A percentile compares a stretch with the other conserved stretches of the same genome.
Conservation (phyloP, 306 rosid species). For the Ammopiptanthus mongolicus region DNA sequence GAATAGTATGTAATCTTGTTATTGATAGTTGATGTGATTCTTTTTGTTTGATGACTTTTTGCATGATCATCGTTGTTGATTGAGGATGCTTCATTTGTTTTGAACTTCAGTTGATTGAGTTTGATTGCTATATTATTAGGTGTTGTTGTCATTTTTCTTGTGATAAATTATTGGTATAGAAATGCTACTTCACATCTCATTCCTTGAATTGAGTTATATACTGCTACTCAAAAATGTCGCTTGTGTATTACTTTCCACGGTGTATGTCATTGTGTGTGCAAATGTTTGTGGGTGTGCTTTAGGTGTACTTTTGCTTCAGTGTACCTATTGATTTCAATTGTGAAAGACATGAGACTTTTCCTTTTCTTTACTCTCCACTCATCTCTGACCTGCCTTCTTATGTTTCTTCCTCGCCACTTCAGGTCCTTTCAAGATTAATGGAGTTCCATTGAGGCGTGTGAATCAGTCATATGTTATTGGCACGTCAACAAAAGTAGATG, state of each 20-base stretch:
- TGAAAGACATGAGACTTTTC: not conserved
- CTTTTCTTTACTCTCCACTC: too few relatives aligned
- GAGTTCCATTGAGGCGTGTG: constrained; percentile 66
- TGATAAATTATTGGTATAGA: not conserved
- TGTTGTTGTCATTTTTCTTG: not conserved
- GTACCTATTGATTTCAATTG: not conserved
- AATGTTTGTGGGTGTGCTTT: not conserved
- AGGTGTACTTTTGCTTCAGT: not conserved
- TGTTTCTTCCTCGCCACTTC: not conserved
- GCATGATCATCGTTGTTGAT: not conserved
- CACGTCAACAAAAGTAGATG: constrained; percentile 56
- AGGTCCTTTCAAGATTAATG: constrained; percentile 68
- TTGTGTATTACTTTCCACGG: not conserved
- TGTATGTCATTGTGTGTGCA: not conserved
- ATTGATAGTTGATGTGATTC: not conserved
- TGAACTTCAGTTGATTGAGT: not conserved
- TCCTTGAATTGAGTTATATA: not conserved
- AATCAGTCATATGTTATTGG: constrained; percentile 55
- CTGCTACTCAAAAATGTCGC: not conserved
- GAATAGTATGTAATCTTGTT: not conserved
- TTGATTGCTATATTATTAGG: not conserved
- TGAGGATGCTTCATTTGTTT: not conserved
- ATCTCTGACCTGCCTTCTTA: not conserved
- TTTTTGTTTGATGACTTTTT: not conserved
- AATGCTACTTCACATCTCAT: not conserved